Conservation (phyloP, 306 rosid species). For the Quercus gilva region DNA sequence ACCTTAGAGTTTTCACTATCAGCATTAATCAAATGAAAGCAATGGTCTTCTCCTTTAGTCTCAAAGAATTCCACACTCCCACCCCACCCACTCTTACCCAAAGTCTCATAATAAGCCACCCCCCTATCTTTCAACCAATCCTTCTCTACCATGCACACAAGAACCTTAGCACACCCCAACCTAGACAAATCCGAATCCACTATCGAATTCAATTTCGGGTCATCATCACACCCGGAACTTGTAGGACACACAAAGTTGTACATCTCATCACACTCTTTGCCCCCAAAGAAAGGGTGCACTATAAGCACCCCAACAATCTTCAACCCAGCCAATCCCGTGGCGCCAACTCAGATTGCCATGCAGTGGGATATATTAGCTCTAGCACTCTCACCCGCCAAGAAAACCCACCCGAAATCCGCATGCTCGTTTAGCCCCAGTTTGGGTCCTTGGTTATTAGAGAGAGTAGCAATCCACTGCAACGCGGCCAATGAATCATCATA, state of each 20-base stretch:
- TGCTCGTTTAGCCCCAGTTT: conserved; percentile 1
- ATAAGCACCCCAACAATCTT: neutral
- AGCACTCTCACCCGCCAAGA: neutral
- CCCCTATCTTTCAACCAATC: conserved; percentile 18
- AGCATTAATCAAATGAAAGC: neutral
- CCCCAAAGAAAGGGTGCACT: conserved; percentile 11
- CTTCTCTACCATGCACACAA: neutral
- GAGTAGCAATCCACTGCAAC: conserved; percentile 5
- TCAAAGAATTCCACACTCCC: conserved; percentile 4
- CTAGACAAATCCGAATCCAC: too few relatives aligned
- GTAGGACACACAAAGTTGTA: too few relatives aligned
- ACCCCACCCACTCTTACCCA: conserved; percentile 1
- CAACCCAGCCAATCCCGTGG: neutral
- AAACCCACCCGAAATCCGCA: neutral
- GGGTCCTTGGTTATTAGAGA: neutral
- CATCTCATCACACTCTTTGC: neutral
- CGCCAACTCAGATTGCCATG: conserved; percentile 1
- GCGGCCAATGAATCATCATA: conserved; percentile 19
- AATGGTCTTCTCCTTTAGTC: neutral
- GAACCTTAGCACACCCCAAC: neutral
- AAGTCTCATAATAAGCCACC: neutral
- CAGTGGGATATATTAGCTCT: conserved; percentile 12
- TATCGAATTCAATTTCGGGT: too few relatives aligned
- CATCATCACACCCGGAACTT: too few relatives aligned
- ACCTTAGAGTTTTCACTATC: too few relatives aligned